Base-by-base conservation (phyloP, 2,329 filamentous ascomycete genomes). In the Alternaria gaisen region DNA sequence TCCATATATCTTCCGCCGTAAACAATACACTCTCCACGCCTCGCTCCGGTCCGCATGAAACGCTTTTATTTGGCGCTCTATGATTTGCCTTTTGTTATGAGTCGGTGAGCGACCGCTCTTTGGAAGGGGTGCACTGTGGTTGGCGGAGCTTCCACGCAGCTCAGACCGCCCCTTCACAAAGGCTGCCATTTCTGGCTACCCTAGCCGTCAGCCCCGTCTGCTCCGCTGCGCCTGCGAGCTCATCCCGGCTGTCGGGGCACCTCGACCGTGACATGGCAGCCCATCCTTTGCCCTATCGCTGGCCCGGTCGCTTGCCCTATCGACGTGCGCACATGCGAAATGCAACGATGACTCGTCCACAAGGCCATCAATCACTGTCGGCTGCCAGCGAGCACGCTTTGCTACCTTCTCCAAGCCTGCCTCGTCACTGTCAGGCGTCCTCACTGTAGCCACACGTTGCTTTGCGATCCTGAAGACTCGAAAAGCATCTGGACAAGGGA, bases 81-180 rank as follows among this genome's bases (percentile, higher is more conserved):
- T 72, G 72, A 74, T 71, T 72, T 71, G 74, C 69, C 69, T 77
- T 66, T 56, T 44, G 53, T 32, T 40, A 18, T 55, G 53, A 58
- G 61, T 66, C 72, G 74, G 73, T 74, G 72, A 75, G 68, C 73
- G 66, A 73, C 72, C 70, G 71, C 67, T 66, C 59, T 62, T 72
- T 70, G 62, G 51, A 63, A 60, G 60, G 63, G 61, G 64, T 53
- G 56, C 32, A 52, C 53, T 43, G 44, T 61, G 64, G 69, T 75
- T 74, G 72, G 72, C 44, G 53, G 52, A 56, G 24, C 46, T 24
- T 40, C 24, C 30, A 16, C 32, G 47, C 47, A 38, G 62, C 59
- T 32, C 58, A 59, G 60, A 60, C 66, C 61, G 61, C 61, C 61
- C 60, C 66, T 72, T 60, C 51, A 61, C 54, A 57, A 47, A 59